Evolutionary conservation across 495 filamentous ascomycete species (phyloP).

Genomic region (Xylaria bambusicola): DNA sequence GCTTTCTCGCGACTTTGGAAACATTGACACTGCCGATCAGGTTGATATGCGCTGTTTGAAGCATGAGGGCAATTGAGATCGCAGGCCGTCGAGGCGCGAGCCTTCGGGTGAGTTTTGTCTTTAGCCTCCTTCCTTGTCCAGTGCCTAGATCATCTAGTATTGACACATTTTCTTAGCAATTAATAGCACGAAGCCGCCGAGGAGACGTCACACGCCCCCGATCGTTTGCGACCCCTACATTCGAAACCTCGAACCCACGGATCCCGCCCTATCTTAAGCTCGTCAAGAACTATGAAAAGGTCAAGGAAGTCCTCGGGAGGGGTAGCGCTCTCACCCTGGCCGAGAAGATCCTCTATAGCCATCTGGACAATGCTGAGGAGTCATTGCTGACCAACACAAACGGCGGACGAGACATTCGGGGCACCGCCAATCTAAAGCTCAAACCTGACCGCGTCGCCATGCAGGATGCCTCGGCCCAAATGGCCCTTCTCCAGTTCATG

Average conservation of each 20-base stretch:
- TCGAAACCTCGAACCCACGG: conserved; percentile 30
- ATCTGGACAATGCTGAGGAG: conserved; percentile 84
- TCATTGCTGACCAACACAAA: conserved; percentile 75
- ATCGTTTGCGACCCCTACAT: conserved; percentile 34
- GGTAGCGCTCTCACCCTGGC: conserved; percentile 76
- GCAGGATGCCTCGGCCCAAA: conserved; percentile 98
- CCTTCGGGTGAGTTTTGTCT: conserved; percentile 25
- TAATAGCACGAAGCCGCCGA: conserved; percentile 25
- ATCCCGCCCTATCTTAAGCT: conserved; percentile 51
- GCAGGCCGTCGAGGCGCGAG: conserved; percentile 30
- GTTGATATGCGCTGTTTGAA: conserved; percentile 19
- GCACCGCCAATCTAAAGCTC: conserved; percentile 91
- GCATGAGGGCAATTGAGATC: conserved; percentile 33
- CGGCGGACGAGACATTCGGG: conserved; percentile 79
- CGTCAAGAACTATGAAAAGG: conserved; percentile 52
- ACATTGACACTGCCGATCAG: neutral
- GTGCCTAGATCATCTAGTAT: neutral
- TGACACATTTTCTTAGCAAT: conserved; percentile 23
- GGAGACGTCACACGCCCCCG: conserved; percentile 26
- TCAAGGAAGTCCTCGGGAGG: conserved; percentile 70
- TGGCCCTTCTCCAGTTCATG: conserved; percentile 99
- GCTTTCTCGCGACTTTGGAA: conserved; percentile 34
- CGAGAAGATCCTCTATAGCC: conserved; percentile 97
- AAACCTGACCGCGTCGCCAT: conserved; percentile 97
- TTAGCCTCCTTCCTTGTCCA: neutral